These are phyloP conservation scores for Raphanus raphanistrum DNA, from an alignment of 345 rosid genomes.

Conservation along the genomic window DNA sequence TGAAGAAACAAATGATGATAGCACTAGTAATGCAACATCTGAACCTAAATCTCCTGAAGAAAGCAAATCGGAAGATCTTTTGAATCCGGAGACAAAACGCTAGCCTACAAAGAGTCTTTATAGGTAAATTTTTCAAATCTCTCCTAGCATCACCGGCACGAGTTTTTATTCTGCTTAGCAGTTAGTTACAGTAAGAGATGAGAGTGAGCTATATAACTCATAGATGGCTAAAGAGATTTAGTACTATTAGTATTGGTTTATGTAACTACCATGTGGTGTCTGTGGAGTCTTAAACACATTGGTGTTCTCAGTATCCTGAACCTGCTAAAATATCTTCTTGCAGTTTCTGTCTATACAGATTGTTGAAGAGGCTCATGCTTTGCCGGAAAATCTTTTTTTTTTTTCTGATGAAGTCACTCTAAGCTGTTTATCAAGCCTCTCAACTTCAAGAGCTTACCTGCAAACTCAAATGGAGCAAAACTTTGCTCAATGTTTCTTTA, in stretches of 20 bases:
- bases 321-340: constrained; percentile 8
- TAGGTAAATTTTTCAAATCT: constrained; percentile 16
- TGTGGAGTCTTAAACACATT: not conserved
- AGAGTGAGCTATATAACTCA: not conserved
- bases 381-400: not conserved
- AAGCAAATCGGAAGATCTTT: constrained; percentile 32
- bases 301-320: constrained; percentile 8
- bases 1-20: constrained; percentile 39
- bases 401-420: not conserved
- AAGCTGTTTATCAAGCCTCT: not conserved
- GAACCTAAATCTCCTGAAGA: constrained; percentile 34
- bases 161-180: not conserved
- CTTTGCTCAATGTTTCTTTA: not conserved
- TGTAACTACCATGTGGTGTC: not conserved
- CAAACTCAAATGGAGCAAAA: not conserved
- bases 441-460: constrained; percentile 23
- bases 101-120: not conserved
- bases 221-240: not conserved
- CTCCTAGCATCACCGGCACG: constrained; percentile 12
- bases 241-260: not conserved
- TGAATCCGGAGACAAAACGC: constrained; percentile 32
- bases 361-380: not conserved
- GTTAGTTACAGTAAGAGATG: constrained; percentile 3
- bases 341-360: not conserved
- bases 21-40: constrained; percentile 28